Evolutionary conservation across 2,329 filamentous ascomycete genomes (phyloP), one percentile per base, ranked within the genome.

Genomic region (Verticillium dahliae): DNA sequence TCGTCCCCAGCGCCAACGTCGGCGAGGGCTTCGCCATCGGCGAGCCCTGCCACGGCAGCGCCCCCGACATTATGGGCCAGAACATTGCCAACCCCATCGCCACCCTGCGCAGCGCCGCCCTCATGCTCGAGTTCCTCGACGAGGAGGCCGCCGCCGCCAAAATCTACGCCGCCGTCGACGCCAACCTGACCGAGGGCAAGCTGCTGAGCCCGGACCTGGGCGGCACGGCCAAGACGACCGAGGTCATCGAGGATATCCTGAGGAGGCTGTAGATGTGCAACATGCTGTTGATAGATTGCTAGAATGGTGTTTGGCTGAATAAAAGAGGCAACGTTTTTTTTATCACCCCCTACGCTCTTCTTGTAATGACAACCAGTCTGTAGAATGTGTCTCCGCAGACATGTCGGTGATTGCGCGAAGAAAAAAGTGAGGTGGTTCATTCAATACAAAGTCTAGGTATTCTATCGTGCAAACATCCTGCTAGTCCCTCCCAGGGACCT

Each of bases 21-120:
- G 93, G 95, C 67, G 91, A 96, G 75, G 85, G 85, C 54, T 97
- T 98, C 73, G 95, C 92, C 68, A 98, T 99, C 70, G 95, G 95
- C 67, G 95, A 99, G 85, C 95, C 95, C 60, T 98, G 95, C 81
- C 95, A 99, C 77, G 95, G 95, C 57, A 93, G 89, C 70, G 95
- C 95, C 35, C 95, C 95, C 6, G 95, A 99, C 73, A 99, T 99
- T 67, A 88, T 92, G 85, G 95, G 95, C 68, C 82, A 90, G 82
- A 87, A 89, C 67, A 94, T 99, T 72, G 92, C 95, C 68, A 99
- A 99, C 79, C 95, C 95, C 31, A 96, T 99, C 72, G 95, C 95
- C 39, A 98, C 95, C 10, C 84, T 99, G 66, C 84, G 95, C 72
- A 95, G 90, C 76, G 90, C 92, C 15, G 95, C 90, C 38, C 82